Percentiles rank a stretch among this genome's conserved stretches.
Conservation (phyloP, 106 monocot genomes). For the Vanilla planifolia region DNA sequence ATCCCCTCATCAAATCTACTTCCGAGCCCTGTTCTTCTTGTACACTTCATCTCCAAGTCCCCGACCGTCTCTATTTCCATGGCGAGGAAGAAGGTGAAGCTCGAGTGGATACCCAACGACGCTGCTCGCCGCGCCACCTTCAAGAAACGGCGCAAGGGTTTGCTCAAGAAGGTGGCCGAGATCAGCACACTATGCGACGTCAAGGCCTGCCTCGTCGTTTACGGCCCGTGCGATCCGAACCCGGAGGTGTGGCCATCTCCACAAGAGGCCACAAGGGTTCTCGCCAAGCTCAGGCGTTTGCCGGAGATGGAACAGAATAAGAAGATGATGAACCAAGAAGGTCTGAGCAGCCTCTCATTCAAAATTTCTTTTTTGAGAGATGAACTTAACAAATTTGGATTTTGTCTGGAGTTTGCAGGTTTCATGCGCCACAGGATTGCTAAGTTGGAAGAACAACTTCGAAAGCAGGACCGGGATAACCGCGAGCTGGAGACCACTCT, state of each 20-base stretch:
- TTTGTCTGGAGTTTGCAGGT: neutral
- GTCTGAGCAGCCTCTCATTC: neutral
- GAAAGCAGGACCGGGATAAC: slow-evolving; percentile 26
- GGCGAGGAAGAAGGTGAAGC: slow-evolving; percentile 51
- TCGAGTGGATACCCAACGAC: slow-evolving; percentile 29
- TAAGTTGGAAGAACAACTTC: slow-evolving; percentile 25
- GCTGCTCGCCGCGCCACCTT: slow-evolving; percentile 20
- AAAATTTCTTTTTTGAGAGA: neutral
- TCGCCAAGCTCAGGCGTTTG: slow-evolving; percentile 23
- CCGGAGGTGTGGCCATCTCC: slow-evolving; percentile 38
- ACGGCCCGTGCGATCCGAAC: slow-evolving; percentile 15
- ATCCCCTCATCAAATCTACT: too few relatives aligned
- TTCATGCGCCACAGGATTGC: slow-evolving; percentile 23
- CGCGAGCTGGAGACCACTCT: slow-evolving; percentile 20
- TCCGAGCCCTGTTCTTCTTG: too few relatives aligned
- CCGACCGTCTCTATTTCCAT: slow-evolving; percentile 2
- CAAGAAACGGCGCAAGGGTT: slow-evolving; percentile 37
- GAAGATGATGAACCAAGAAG: slow-evolving; percentile 46
- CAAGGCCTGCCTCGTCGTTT: slow-evolving; percentile 30
- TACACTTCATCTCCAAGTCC: too few relatives aligned
- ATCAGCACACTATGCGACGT: slow-evolving; percentile 30
- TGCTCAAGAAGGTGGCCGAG: slow-evolving; percentile 44
- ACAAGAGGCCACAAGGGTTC: slow-evolving; percentile 6
- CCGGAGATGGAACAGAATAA: slow-evolving; percentile 38
- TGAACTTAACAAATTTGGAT: neutral